Base-by-base conservation (phyloP, 2,329 filamentous ascomycete genomes). In the Drechslerella dactyloides region DNA sequence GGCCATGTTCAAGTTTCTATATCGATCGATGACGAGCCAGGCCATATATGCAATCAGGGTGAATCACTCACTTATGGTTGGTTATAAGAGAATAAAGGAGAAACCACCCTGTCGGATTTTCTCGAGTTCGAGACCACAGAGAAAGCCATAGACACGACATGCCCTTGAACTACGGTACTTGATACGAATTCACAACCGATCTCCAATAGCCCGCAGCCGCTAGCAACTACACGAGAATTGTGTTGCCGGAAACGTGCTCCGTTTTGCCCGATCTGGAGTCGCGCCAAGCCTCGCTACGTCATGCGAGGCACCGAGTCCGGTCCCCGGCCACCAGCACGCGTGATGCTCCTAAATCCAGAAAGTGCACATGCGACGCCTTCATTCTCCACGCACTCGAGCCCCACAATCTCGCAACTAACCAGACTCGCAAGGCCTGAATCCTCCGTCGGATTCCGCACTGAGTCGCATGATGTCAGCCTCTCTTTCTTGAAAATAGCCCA, bases 201-300 rank as follows among this genome's bases (percentile, higher is more conserved):
- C n/a, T n/a, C n/a, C n/a, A n/a, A n/a, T n/a, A n/a, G n/a, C n/a
- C n/a, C n/a, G n/a, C 27, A 33, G 27, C 27, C 8, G 4, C 3
- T 33, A 8, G 27, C 8, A 33, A 33, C n/a, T n/a, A n/a, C 27
- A 8, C 27, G 37, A 42, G 11, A 13, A 42, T 42, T 17, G n/a
- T 13, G 37, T 42, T 17, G n/a, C 11, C 37, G 13, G 13, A 19
- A 44, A 54, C 30, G 62, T 54, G 62, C 57, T 62, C 52, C 24
- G 13, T 15, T 42, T 13, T 5, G 4, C 37, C 37, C 37, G 15
- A 42, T 42, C 37, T 5, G 37, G 58, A 37, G 13, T 52, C 42
- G 44, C 19, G 58, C 58, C 65, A 63, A 62, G 33, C 48, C 17
- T 17, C 59, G 37, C 37, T 46, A 70, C 66, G 66, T 70, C 66